Conservation (phyloP, 73 alveolate genomes). For the Paramecium sonneborni region DNA sequence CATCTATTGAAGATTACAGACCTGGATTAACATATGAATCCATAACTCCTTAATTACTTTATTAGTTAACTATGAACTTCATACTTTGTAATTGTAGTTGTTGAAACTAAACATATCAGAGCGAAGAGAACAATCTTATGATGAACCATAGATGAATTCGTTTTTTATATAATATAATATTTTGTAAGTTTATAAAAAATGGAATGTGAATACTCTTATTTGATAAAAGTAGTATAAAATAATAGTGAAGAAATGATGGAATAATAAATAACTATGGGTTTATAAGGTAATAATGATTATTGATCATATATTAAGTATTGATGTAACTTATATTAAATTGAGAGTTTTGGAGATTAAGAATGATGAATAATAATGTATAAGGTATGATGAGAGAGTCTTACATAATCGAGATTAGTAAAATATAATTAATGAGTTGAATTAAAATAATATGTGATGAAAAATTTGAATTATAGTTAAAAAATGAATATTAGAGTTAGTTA, state of each 20-base stretch:
- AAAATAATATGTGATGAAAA: too few species aligned
- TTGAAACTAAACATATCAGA: neutral
- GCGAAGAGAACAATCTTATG: neutral
- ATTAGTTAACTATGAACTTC: neutral
- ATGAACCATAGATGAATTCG: neutral
- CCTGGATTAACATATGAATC: conserved; percentile 39
- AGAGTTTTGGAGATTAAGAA: neutral
- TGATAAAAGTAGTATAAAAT: too few species aligned
- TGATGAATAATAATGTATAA: too few species aligned
- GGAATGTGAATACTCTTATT: neutral
- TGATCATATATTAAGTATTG: too few species aligned
- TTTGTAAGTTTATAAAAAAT: neutral
- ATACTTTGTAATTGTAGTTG: conserved; percentile 1
- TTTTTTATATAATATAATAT: neutral
- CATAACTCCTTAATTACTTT: conserved; percentile 16
- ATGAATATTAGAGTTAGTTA: neutral
- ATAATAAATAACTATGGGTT: too few species aligned
- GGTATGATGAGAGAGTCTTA: too few species aligned
- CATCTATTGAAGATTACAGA: neutral
- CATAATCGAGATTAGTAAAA: too few species aligned
- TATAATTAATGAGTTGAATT: too few species aligned
- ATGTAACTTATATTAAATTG: neutral
- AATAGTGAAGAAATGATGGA: neutral
- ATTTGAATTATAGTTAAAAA: neutral
- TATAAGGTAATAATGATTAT: too few species aligned